These are phyloP conservation scores for Mentha longifolia DNA, from an alignment of 257 asterid genomes.

Conservation along the genomic window DNA sequence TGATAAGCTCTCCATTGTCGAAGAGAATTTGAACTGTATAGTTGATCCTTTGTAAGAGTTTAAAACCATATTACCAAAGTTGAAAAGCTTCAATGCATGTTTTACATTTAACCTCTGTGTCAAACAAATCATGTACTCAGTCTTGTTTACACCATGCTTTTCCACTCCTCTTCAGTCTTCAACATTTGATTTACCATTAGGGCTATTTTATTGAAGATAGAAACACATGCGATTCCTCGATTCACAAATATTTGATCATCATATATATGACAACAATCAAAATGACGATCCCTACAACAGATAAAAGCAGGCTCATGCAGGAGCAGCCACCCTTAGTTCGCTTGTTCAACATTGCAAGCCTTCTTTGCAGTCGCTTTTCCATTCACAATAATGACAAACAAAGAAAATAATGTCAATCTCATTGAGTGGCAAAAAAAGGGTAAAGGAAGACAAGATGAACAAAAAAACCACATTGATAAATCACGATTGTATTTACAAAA, in stretches of 20 bases:
- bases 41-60: too few relatives aligned
- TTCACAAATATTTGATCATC: slow-evolving; percentile 78
- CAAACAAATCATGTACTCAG: neutral
- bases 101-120: too few relatives aligned
- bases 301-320: slow-evolving; percentile 67
- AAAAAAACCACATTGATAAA: neutral
- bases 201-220: neutral
- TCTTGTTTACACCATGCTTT: neutral
- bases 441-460: neutral
- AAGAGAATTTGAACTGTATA: too few relatives aligned
- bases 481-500: neutral
- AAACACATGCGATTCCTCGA: neutral
- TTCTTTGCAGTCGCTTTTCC: slow-evolving; percentile 72
- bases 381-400: slow-evolving; percentile 7
- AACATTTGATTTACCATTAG: neutral
- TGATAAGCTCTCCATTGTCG: too few relatives aligned
- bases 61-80: too few relatives aligned
- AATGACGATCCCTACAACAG: slow-evolving; percentile 68
- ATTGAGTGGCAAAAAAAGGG: neutral
- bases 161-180: neutral
- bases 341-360: slow-evolving; percentile 77
- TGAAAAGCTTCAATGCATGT: neutral
- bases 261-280: slow-evolving; percentile 69
- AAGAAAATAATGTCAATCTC: slow-evolving; percentile 15
- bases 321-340: slow-evolving; percentile 90